A percentile compares a stretch with the other conserved stretches of the same genome.
Evolutionary conservation across 495 filamentous ascomycete species (phyloP).

Genomic region (Penicillium subrubescens): DNA sequence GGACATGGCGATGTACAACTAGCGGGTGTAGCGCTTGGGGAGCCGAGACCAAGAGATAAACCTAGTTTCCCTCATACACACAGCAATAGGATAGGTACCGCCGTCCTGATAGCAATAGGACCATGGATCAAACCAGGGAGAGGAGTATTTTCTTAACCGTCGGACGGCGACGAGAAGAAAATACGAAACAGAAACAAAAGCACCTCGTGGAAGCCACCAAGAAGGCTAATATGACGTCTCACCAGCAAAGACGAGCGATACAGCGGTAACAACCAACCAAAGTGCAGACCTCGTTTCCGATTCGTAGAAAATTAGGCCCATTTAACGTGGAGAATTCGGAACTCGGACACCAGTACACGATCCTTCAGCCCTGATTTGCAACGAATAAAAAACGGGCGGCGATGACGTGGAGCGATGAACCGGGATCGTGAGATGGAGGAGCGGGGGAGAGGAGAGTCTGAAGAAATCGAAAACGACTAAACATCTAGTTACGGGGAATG

Average conservation of each 20-base stretch:
- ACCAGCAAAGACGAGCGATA: background rate
- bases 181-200: background rate
- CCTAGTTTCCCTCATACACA: background rate
- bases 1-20: conserved; percentile 17
- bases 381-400: background rate
- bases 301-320: background rate
- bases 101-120: background rate
- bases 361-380: background rate
- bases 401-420: conserved; percentile 2
- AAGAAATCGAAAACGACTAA: background rate
- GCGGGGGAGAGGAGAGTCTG: background rate
- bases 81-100: background rate
- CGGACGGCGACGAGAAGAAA: background rate
- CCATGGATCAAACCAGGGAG: background rate
- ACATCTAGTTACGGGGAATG: background rate
- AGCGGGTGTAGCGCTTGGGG: background rate
- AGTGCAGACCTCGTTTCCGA: background rate
- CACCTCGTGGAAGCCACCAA: background rate
- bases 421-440: background rate
- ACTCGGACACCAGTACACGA: background rate
- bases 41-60: background rate
- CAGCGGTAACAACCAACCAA: background rate
- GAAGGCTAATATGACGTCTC: conserved; percentile 2
- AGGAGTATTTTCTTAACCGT: background rate
- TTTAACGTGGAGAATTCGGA: background rate